phyloP scores from a whole-genome alignment of 2,329 filamentous ascomycete species.

The Scedosporium dehoogii region DNA sequence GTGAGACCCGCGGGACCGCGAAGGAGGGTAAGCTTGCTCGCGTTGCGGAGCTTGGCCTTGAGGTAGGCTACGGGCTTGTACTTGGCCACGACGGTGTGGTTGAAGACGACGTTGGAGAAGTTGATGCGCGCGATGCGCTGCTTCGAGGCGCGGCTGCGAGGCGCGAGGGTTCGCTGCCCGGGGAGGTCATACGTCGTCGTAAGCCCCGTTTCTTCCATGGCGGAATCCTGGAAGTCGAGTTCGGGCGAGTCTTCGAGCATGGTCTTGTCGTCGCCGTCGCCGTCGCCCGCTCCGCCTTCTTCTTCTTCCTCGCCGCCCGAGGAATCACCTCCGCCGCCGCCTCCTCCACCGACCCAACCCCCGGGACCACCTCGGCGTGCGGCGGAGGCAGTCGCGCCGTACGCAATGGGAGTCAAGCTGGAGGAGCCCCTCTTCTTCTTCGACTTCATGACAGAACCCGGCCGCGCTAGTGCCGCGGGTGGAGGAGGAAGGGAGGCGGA shows the following conservation, averaged over 20 bases:
- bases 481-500: no score
- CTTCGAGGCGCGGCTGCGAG: constrained; percentile 39
- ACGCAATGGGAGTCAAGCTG: no score
- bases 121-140: constrained; percentile 49
- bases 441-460: no score
- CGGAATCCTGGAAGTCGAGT: constrained; percentile 39
- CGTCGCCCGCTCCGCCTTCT: not conserved
- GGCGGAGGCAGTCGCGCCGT: no score
- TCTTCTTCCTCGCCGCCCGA: constrained; percentile 11
- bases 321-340: not conserved
- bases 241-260: constrained; percentile 16
- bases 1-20: constrained; percentile 46
- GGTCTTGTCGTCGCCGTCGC: constrained; percentile 12
- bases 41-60: constrained; percentile 46
- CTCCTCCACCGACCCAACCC: not conserved
- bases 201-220: constrained; percentile 48
- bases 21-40: constrained; percentile 44
- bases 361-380: no score
- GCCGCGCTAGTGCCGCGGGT: no score
- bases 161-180: constrained; percentile 43
- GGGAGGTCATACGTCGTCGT: constrained; percentile 53
- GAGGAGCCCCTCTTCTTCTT: no score
- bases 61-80: constrained; percentile 50
- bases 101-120: constrained; percentile 41
- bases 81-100: constrained; percentile 50